These are phyloP conservation scores for Cinchona pubescens DNA, from an alignment of 257 asterid species.

Conservation along the genomic window DNA sequence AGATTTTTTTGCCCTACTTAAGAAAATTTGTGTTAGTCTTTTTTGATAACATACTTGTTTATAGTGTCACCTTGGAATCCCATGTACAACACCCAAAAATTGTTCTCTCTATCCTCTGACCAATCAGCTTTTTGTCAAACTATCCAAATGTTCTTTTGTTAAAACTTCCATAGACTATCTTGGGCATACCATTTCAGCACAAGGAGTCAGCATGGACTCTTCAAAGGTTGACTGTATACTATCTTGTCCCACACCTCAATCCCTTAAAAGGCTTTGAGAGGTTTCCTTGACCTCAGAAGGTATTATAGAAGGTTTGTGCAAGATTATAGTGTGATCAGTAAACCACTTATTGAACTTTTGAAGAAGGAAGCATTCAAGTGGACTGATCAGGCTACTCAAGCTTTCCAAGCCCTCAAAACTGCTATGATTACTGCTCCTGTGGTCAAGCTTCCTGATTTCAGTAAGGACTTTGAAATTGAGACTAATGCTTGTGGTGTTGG, in stretches of 20 bases:
- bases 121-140: background rate
- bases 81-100: background rate
- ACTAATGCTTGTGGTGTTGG: background rate
- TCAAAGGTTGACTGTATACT: background rate
- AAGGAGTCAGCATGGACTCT: background rate
- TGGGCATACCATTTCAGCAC: background rate
- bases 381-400: background rate
- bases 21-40: background rate
- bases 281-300: background rate
- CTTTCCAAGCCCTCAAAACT: background rate
- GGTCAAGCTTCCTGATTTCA: background rate
- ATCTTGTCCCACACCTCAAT: background rate
- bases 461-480: background rate
- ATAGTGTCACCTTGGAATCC: accelerated
- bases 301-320: background rate
- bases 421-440: background rate
- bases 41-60: too few species aligned
- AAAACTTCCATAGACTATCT: too few species aligned
- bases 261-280: background rate
- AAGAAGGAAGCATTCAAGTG: background rate
- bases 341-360: background rate
- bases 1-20: accelerated
- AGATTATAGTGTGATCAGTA: background rate
- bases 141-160: background rate
- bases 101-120: background rate